phyloP scores from a whole-genome alignment of 2,329 filamentous ascomycete genomes.

The Aspergillus sojae region DNA sequence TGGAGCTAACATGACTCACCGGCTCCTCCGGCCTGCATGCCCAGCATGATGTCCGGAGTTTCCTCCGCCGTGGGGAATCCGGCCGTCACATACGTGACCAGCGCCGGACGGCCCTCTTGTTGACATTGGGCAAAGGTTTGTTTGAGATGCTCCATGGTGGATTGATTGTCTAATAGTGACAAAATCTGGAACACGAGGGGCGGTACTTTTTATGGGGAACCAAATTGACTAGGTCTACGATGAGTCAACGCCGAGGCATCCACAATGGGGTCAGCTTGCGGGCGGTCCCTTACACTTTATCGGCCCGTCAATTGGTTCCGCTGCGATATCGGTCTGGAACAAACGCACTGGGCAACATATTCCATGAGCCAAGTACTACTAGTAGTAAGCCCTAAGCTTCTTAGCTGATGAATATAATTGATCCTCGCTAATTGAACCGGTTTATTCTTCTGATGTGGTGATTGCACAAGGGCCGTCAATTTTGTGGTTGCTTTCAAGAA shows the following conservation, averaged over 20 bases:
- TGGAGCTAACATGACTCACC: conserved; percentile 55
- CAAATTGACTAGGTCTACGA: background rate
- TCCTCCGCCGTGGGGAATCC: conserved; percentile 80
- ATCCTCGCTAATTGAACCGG: too few species aligned
- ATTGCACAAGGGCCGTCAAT: too few species aligned
- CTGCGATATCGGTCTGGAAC: background rate
- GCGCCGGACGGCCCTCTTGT: conserved; percentile 64
- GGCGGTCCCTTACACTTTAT: too few species aligned
- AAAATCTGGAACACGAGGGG: background rate
- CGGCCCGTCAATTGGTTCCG: too few species aligned
- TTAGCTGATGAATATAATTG: too few species aligned
- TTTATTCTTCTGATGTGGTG: too few species aligned
- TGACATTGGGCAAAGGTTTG: conserved; percentile 57
- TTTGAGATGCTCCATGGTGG: conserved; percentile 52
- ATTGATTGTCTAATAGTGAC: background rate
- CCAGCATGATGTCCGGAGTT: conserved; percentile 79
- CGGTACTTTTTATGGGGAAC: background rate
- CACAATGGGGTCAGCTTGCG: background rate
- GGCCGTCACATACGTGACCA: conserved; percentile 93
- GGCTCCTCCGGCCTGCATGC: conserved; percentile 85
- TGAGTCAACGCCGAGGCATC: background rate
- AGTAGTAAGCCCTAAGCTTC: too few species aligned
- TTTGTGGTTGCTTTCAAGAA: too few species aligned
- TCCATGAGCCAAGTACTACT: too few species aligned
- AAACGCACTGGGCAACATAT: too few species aligned